Base-by-base conservation (phyloP, 768 basidiomycete genomes). In the Kwoniella sp. region DNA sequence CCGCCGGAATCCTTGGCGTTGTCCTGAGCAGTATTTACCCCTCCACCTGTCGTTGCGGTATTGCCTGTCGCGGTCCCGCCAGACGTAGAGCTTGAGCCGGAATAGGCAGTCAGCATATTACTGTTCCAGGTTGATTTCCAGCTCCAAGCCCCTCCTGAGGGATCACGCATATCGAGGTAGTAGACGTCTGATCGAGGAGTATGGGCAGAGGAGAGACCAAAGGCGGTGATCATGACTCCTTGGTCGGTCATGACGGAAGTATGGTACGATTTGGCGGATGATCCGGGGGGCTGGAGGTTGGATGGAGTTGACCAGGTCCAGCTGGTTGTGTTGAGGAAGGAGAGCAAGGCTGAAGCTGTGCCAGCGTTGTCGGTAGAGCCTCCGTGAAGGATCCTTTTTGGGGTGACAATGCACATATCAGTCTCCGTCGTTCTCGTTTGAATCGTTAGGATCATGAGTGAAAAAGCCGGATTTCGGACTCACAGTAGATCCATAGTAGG, bases 151-250 rank as follows among this genome's bases (percentile, higher is more conserved):
- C 53, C 44, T 2, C 52, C 48, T 54, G 72, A 68, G 1, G 71
- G 63, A 30, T 76, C 70, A 22, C 79, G 65, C 70, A 76, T 69
- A 62, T 80, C 79, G 46, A 80, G 69, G 67, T 76, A 78, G 33
- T 63, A 70, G 51, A 80, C 68, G 55, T 78, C 71, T 24, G 69
- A 73, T 19, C 65, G 47, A 1, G 79, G 72, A 9, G 44, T 60
- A 17, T 64, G 63, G 27, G 49, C 22, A 0, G 72, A 51, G 0
- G 69, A 54, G 2, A 80, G 59, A 19, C 79, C 79, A 53, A 80
- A 80, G 12, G 77, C 76, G 21, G 74, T 65, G 60, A 80, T 74
- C 70, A 80, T 77, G n/a, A 80, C 77, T 17, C 79, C 79, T 4
- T 72, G 66, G 33, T 68, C 64, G 19, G 77, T 77, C 65, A 80